phyloP scores from a whole-genome alignment of 1,139 yeast genomes.

The Pichia sp. region DNA sequence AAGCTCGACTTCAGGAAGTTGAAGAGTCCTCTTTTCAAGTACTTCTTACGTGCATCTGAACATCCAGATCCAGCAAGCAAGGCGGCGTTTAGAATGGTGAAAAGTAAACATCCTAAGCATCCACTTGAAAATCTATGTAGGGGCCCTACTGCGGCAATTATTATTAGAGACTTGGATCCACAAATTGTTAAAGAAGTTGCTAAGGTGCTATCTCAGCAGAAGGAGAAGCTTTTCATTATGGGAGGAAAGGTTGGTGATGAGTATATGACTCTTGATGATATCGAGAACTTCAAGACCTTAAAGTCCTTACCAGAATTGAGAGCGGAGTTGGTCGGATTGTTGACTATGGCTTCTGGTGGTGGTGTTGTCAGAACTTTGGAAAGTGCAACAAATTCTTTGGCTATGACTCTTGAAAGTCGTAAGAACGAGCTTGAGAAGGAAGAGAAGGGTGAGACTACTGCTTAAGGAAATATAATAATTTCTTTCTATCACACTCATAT shows the following conservation, averaged over 20 bases:
- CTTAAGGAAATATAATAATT: too few species aligned
- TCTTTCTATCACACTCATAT: too few species aligned
- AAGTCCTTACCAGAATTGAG: constrained; percentile 69
- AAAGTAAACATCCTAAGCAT: constrained; percentile 43
- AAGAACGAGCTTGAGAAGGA: constrained; percentile 22
- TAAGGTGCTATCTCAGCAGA: constrained; percentile 52
- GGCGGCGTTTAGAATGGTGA: constrained; percentile 35
- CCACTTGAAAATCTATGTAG: constrained; percentile 62
- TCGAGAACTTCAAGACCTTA: constrained; percentile 61
- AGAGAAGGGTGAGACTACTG: constrained; percentile 4
- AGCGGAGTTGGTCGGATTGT: constrained; percentile 77
- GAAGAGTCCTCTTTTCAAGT: constrained; percentile 62
- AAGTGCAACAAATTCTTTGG: constrained; percentile 56
- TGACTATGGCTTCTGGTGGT: constrained; percentile 80
- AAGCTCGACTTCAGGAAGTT: constrained; percentile 47
- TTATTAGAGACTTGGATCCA: constrained; percentile 69
- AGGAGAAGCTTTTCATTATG: constrained; percentile 68
- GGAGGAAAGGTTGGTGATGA: constrained; percentile 69
- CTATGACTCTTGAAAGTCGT: constrained; percentile 50
- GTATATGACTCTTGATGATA: constrained; percentile 44
- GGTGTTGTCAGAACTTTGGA: constrained; percentile 80
- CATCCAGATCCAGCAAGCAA: constrained; percentile 71
- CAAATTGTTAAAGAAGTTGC: constrained; percentile 51
- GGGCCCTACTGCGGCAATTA: constrained; percentile 85
- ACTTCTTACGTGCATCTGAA: constrained; percentile 64